Evolutionary conservation across 768 basidiomycete species (phyloP).

Genomic region (Nidularia pulvinata): DNA sequence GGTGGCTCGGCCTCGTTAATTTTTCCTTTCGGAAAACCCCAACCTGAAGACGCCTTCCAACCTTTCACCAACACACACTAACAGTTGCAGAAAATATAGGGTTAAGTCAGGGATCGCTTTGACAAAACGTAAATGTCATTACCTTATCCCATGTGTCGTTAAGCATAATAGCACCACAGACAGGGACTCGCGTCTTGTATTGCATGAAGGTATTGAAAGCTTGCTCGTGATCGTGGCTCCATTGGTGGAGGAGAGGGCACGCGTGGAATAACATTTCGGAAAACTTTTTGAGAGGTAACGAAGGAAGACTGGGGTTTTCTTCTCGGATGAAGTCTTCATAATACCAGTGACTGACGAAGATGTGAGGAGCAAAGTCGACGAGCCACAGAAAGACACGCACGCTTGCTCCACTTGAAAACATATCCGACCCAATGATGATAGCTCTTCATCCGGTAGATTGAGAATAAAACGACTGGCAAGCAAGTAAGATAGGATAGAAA

Average conservation of each 20-base stretch:
- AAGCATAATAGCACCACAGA: conserved; percentile 97
- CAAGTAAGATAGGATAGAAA: background rate
- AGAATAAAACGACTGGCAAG: conserved; percentile 85
- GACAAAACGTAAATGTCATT: background rate
- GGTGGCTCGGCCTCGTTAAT: conserved; percentile 94
- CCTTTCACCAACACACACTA: conserved; percentile 98
- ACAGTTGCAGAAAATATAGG: background rate
- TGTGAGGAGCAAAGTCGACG: conserved; percentile 5
- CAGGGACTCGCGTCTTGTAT: conserved; percentile 96
- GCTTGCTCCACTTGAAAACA: conserved; percentile 99
- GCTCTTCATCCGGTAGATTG: conserved; percentile 93
- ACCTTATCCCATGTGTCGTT: conserved; percentile 95
- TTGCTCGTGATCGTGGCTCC: conserved; percentile 83
- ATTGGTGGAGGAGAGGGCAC: conserved; percentile 81
- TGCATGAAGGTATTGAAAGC: conserved; percentile 91
- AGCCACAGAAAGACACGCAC: conserved; percentile 45
- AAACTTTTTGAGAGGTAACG: conserved; percentile 89
- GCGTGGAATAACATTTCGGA: conserved; percentile 88
- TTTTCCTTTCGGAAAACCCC: conserved; percentile 99
- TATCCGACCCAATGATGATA: conserved; percentile 87
- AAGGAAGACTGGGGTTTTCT: conserved; percentile 84
- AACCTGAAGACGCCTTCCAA: conserved; percentile 95
- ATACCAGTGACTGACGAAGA: conserved; percentile 87
- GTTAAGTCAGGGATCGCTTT: too few species aligned
- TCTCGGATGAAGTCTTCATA: conserved; percentile 99